Conservation (phyloP, 2,329 filamentous ascomycete species). For the Phaeosphaeria sp. region DNA sequence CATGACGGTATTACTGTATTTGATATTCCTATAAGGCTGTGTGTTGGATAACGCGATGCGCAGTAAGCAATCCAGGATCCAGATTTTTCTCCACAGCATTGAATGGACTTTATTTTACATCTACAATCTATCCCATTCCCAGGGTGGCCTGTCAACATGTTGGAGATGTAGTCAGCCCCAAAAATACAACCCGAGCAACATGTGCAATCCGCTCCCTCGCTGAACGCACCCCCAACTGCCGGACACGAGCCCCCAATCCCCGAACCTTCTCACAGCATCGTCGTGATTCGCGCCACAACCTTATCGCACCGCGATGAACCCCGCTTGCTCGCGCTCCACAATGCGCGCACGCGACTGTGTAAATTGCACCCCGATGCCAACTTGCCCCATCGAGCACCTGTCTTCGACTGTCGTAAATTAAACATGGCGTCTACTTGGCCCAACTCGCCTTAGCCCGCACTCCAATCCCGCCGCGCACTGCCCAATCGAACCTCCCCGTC, state of each 20-base stretch:
- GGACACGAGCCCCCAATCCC: not conserved
- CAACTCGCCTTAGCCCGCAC: not conserved
- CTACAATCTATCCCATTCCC: not conserved
- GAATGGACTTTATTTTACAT: not conserved
- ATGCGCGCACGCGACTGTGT: not conserved
- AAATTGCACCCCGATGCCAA: not conserved
- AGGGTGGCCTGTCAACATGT: not conserved
- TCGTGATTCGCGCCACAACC: not conserved
- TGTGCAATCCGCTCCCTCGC: not conserved
- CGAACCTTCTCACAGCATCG: too few species aligned
- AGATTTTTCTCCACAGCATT: not conserved
- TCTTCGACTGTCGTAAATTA: constrained; percentile 3
- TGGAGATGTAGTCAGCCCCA: not conserved
- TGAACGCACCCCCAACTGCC: not conserved
- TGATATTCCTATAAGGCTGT: not conserved
- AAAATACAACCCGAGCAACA: not conserved
- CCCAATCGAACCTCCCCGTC: not conserved
- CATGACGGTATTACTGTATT: not conserved
- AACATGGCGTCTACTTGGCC: constrained; percentile 1
- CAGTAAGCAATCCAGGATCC: not conserved
- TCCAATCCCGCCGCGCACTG: not conserved
- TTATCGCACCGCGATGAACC: not conserved
- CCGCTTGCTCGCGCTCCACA: not conserved
- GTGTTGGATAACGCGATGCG: not conserved
- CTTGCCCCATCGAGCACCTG: not conserved